Conservation (phyloP, 2,329 filamentous ascomycete genomes). For the Plectosphaerella cucumerina region DNA sequence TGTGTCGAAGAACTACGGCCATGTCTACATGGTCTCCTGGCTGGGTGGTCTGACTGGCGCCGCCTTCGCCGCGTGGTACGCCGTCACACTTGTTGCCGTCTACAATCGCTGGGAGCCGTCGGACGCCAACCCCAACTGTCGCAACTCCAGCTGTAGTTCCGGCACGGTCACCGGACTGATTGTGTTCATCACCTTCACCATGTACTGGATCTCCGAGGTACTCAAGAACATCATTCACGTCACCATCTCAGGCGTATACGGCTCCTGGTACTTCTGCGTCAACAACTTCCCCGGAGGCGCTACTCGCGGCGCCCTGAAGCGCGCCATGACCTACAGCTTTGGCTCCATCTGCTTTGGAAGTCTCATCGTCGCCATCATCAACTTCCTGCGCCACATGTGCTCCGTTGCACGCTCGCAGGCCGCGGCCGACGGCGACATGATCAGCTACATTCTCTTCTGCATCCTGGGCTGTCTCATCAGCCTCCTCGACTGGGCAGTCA, state of each 20-base stretch:
- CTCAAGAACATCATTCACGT: constrained; percentile 91
- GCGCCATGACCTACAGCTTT: constrained; percentile 85
- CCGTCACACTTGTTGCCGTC: constrained; percentile 78
- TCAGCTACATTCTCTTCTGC: constrained; percentile 66
- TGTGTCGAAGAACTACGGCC: constrained; percentile 76
- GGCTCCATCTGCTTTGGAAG: constrained; percentile 87
- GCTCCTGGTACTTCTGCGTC: constrained; percentile 84
- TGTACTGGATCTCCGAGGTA: constrained; percentile 92
- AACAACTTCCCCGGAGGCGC: constrained; percentile 69
- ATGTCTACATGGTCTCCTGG: constrained; percentile 83
- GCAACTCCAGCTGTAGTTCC: constrained; percentile 61
- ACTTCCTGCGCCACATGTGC: constrained; percentile 76
- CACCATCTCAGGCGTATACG: constrained; percentile 83
- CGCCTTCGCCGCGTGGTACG: constrained; percentile 79
- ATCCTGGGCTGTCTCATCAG: constrained; percentile 71
- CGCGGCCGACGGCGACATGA: constrained; percentile 63
- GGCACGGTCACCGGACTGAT: constrained; percentile 80
- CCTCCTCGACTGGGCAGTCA: constrained; percentile 77
- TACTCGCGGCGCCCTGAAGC: constrained; percentile 77
- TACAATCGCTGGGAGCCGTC: constrained; percentile 79
- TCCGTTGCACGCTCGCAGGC: constrained; percentile 66
- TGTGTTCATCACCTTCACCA: constrained; percentile 84
- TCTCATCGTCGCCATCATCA: constrained; percentile 80
- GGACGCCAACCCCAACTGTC: constrained; percentile 46
- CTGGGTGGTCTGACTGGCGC: constrained; percentile 74